phyloP scores from a whole-genome alignment of 2,329 filamentous ascomycete species.

The Fusarium humuli region DNA sequence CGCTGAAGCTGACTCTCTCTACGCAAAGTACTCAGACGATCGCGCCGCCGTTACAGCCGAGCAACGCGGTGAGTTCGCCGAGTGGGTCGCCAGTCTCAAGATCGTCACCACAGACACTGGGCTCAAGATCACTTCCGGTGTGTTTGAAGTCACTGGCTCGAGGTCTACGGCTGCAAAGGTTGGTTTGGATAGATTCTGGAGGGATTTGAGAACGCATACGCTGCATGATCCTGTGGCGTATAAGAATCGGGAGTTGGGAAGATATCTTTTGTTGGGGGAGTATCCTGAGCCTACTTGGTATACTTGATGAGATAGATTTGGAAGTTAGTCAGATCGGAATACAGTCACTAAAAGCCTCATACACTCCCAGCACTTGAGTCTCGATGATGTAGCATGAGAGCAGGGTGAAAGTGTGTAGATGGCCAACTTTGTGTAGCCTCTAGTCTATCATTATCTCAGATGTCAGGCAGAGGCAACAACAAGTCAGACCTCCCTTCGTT shows the following conservation, averaged over 20 bases:
- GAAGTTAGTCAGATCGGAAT: not conserved
- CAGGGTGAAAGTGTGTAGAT: too few species aligned
- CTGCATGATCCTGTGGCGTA: constrained; percentile 76
- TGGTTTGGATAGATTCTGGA: constrained; percentile 73
- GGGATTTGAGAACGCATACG: constrained; percentile 73
- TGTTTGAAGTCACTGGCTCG: constrained; percentile 65
- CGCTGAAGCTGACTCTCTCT: constrained; percentile 60
- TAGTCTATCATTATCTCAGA: too few species aligned
- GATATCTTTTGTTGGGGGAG: constrained; percentile 67
- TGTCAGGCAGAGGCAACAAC: too few species aligned
- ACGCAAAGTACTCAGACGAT: constrained; percentile 53
- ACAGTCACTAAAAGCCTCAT: too few species aligned
- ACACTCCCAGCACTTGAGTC: too few species aligned
- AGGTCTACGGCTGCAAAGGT: constrained; percentile 68
- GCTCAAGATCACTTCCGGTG: constrained; percentile 61
- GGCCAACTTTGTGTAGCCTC: too few species aligned
- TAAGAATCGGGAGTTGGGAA: constrained; percentile 72
- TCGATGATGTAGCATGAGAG: too few species aligned
- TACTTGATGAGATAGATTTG: constrained; percentile 1
- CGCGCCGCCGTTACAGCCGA: constrained; percentile 60
- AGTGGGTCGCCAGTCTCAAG: constrained; percentile 59
- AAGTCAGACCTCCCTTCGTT: too few species aligned
- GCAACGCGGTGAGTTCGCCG: constrained; percentile 69
- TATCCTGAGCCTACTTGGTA: constrained; percentile 56
- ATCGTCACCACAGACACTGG: constrained; percentile 63